Percentiles rank a stretch among this genome's conserved stretches.
phyloP scores from a whole-genome alignment of 306 rosid species.

The Malus sylvestris region DNA sequence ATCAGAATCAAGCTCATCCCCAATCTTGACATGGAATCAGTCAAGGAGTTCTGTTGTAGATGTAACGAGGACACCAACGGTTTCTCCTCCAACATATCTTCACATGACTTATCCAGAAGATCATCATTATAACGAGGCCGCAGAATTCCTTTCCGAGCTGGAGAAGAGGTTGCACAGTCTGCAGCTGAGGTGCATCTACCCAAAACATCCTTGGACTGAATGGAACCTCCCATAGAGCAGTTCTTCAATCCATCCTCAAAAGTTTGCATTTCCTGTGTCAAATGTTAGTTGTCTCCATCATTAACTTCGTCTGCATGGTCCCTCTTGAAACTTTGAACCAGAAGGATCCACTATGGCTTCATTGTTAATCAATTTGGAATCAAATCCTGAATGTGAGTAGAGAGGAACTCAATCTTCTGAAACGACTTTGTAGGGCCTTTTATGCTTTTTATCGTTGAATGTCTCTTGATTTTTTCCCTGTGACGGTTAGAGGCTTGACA shows the following conservation, averaged over 20 bases:
- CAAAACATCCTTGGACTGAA: slow-evolving; percentile 14
- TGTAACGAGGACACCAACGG: slow-evolving; percentile 13
- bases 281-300: slow-evolving; percentile 32
- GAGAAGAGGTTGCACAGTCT: slow-evolving; percentile 27
- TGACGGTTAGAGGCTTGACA: slow-evolving; percentile 2
- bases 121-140: slow-evolving; percentile 23
- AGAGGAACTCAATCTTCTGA: slow-evolving; percentile 3
- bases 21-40: slow-evolving; percentile 13
- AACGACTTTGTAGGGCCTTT: background rate
- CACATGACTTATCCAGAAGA: slow-evolving; percentile 26
- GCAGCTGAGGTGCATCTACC: slow-evolving; percentile 11
- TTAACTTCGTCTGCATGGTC: slow-evolving; percentile 21
- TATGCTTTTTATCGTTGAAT: background rate
- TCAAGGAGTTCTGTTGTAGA: slow-evolving; percentile 11
- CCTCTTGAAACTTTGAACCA: slow-evolving; percentile 33
- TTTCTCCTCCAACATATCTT: slow-evolving; percentile 21
- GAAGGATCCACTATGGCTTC: slow-evolving; percentile 17
- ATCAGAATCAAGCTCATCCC: slow-evolving; percentile 28
- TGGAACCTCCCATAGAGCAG: slow-evolving; percentile 23
- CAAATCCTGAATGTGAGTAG: background rate
- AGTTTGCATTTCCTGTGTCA: slow-evolving; percentile 14
- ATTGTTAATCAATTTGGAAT: slow-evolving; percentile 20
- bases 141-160: slow-evolving; percentile 22
- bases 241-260: slow-evolving; percentile 29
- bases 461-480: slow-evolving; percentile 16